Percentiles rank a stretch among this genome's conserved stretches.
phyloP scores from a whole-genome alignment of 2,329 filamentous ascomycete species.

The Furcasterigmium furcatum region DNA sequence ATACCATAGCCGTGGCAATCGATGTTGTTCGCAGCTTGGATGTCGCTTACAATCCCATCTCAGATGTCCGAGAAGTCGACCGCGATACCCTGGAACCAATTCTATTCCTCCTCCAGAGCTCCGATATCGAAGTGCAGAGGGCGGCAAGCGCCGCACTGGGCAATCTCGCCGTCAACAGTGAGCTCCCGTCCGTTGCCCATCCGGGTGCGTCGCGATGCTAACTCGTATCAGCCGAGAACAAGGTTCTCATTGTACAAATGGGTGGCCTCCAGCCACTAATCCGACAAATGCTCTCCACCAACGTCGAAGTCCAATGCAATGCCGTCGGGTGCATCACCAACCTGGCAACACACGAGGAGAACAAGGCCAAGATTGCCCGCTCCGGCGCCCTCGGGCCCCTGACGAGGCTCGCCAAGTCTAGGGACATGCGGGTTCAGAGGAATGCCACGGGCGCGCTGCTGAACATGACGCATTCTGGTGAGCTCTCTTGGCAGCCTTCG shows the following conservation, averaged over 20 bases:
- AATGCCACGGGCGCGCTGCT: conserved; percentile 95
- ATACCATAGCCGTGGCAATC: no score
- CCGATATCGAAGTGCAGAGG: conserved; percentile 94
- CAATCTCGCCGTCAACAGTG: conserved; percentile 96
- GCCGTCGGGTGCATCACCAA: conserved; percentile 99
- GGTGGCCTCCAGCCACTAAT: conserved; percentile 89
- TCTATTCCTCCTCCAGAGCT: conserved; percentile 88
- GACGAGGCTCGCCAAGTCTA: conserved; percentile 90
- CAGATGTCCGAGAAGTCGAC: conserved; percentile 96
- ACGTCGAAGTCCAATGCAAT: conserved; percentile 99
- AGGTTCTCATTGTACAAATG: conserved; percentile 90
- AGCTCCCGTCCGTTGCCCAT: conserved; percentile 25
- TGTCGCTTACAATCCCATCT: neutral
- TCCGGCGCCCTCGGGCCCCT: conserved; percentile 90
- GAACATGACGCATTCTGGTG: conserved; percentile 99
- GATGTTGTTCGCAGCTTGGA: no score
- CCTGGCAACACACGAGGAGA: conserved; percentile 95
- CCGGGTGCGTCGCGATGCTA: no score
- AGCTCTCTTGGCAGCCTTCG: conserved; percentile 24
- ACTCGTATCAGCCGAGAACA: conserved; percentile 78
- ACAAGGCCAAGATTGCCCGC: conserved; percentile 96
- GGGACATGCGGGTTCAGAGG: conserved; percentile 96
- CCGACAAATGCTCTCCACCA: conserved; percentile 95
- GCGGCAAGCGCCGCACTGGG: conserved; percentile 94
- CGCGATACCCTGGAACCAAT: conserved; percentile 94